Conservation (phyloP, 2,329 filamentous ascomycete species). For the Paecilomyces niveus region DNA sequence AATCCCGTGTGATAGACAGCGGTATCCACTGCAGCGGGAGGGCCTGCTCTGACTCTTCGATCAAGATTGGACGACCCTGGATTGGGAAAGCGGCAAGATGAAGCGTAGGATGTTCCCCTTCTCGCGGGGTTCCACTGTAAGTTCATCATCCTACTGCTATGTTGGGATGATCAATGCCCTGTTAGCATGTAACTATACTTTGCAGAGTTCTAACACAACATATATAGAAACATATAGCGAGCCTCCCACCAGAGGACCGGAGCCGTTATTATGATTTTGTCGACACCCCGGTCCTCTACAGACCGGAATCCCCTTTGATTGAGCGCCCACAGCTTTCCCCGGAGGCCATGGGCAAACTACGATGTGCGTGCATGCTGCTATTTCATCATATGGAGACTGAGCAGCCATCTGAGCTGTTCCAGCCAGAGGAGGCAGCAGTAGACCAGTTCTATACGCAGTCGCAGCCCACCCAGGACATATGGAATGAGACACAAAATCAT, state of each 20-base stretch:
- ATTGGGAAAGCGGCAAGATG: neutral
- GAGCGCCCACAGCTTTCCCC: conserved; percentile 25
- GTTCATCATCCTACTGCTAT: neutral
- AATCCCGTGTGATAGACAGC: too few species aligned
- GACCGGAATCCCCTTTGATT: conserved; percentile 25
- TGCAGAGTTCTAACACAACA: neutral
- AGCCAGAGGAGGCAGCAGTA: neutral
- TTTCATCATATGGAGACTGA: conserved; percentile 23
- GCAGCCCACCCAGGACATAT: neutral
- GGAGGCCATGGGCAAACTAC: conserved; percentile 27
- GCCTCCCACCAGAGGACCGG: conserved; percentile 4
- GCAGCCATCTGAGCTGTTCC: conserved; percentile 1
- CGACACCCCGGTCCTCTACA: conserved; percentile 25
- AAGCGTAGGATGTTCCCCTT: neutral
- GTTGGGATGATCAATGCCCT: neutral
- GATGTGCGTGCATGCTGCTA: conserved; percentile 27
- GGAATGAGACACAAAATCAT: neutral
- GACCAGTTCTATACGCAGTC: neutral
- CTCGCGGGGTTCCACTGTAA: neutral
- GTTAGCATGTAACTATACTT: neutral
- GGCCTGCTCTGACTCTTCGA: too few species aligned
- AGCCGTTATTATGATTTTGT: conserved; percentile 25
- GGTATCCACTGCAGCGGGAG: too few species aligned
- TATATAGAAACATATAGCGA: neutral
- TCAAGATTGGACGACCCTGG: neutral